Evolutionary conservation across 208 protist species (phyloP).

Genomic region (Acanthamoeba culbertsoni): DNA sequence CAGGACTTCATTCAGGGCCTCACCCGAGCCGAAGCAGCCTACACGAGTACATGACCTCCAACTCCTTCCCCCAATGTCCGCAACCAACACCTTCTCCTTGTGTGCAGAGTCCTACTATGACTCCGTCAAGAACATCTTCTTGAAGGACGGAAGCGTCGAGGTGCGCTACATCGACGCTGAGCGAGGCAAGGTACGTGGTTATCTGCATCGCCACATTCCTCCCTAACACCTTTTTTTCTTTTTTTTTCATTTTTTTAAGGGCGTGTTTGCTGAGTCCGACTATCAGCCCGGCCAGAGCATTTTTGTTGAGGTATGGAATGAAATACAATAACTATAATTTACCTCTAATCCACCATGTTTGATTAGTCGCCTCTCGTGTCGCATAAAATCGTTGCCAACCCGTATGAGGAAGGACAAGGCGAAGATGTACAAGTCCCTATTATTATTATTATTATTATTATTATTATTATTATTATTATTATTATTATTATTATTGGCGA

Average conservation of each 20-base stretch:
- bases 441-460: not conserved
- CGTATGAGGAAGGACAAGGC: not conserved
- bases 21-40: not conserved
- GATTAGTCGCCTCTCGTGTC: not conserved
- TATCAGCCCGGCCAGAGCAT: not conserved
- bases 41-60: not conserved
- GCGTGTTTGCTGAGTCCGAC: not conserved
- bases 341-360: not conserved
- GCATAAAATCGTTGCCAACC: not conserved
- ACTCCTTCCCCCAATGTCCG: not conserved
- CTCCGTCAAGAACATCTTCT: not conserved
- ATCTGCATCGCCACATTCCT: not conserved
- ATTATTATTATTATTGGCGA: not conserved
- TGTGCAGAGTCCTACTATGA: not conserved
- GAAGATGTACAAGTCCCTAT: not conserved
- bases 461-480: no score
- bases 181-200: not conserved
- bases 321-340: not conserved
- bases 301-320: not conserved
- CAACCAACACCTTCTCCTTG: not conserved
- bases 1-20: not conserved
- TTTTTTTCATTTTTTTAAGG: not conserved
- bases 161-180: not conserved
- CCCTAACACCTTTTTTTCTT: not conserved
- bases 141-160: constrained; percentile 46